A percentile compares a stretch with the other conserved stretches of the same genome.
Evolutionary conservation across 495 filamentous ascomycete genomes (phyloP).

Genomic region (Usnea hakonensis): DNA sequence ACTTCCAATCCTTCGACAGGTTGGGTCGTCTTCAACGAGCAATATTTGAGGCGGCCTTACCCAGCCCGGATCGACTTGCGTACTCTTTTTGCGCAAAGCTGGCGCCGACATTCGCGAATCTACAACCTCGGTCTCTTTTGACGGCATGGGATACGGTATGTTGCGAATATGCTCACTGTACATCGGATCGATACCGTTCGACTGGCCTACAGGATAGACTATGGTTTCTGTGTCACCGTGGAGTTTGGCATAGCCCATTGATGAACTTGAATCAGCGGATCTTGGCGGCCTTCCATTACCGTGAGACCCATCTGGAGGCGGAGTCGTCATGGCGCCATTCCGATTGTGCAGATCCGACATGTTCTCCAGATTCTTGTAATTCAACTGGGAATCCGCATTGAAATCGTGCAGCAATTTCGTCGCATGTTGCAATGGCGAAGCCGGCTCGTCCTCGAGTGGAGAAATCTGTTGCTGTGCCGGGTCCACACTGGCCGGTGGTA

Average conservation of each 20-base stretch:
- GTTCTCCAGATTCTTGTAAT: constrained; percentile 65
- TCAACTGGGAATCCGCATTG: constrained; percentile 69
- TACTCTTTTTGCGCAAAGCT: constrained; percentile 61
- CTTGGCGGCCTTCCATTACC: constrained; percentile 37
- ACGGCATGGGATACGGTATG: constrained; percentile 71
- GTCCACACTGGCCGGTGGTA: constrained; percentile 24
- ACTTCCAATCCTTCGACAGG: constrained; percentile 85
- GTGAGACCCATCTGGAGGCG: constrained; percentile 36
- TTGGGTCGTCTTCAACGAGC: constrained; percentile 92
- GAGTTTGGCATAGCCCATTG: constrained; percentile 44
- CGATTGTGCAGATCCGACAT: constrained; percentile 65
- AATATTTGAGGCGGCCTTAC: constrained; percentile 74
- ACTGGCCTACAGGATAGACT: constrained; percentile 85
- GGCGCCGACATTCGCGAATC: constrained; percentile 43
- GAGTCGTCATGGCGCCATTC: constrained; percentile 35
- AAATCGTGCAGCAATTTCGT: constrained; percentile 78
- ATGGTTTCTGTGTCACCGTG: constrained; percentile 65
- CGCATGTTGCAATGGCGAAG: constrained; percentile 80
- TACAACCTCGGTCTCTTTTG: constrained; percentile 44
- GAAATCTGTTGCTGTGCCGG: constrained; percentile 34
- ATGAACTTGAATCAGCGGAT: constrained; percentile 42
- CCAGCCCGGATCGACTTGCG: constrained; percentile 70
- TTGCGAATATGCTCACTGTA: constrained; percentile 90
- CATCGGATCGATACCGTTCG: constrained; percentile 88
- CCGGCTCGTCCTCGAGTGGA: constrained; percentile 59